phyloP scores from a whole-genome alignment of 257 asterid genomes.

The Nicotiana paniculata region DNA sequence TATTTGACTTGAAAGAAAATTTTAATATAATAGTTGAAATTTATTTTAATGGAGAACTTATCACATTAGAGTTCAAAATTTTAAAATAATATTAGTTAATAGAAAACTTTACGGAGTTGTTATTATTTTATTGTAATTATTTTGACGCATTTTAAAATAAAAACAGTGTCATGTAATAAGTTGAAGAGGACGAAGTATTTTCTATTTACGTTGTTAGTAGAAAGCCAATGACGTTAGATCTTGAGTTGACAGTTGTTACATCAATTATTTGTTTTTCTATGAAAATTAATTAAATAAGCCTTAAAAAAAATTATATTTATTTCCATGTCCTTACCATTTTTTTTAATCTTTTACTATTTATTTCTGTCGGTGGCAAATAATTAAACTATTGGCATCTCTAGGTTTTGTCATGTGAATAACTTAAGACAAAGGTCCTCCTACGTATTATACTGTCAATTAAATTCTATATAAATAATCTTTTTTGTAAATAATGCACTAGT shows the following conservation, averaged over 20 bases:
- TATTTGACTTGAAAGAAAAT: too few species aligned
- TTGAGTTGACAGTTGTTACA: constrained; percentile 10
- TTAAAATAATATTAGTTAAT: too few species aligned
- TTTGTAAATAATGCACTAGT: neutral
- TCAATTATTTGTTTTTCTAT: neutral
- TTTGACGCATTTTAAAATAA: neutral
- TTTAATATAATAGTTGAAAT: too few species aligned
- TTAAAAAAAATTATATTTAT: neutral
- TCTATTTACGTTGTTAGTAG: neutral
- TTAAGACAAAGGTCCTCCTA: neutral
- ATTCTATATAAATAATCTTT: neutral
- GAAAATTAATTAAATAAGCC: neutral
- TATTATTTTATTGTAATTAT: too few species aligned
- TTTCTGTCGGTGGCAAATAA: constrained; percentile 2
- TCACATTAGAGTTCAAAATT: too few species aligned
- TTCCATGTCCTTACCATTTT: neutral
- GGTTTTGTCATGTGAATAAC: neutral
- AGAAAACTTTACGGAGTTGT: too few species aligned
- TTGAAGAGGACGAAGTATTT: neutral
- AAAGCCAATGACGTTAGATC: constrained; percentile 10
- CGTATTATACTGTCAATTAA: neutral
- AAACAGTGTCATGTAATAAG: too few species aligned
- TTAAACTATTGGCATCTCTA: neutral
- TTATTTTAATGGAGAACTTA: too few species aligned
- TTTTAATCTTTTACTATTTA: neutral